Conservation (phyloP, 176 grass and related monocot species). For the Ensete ventricosum region DNA sequence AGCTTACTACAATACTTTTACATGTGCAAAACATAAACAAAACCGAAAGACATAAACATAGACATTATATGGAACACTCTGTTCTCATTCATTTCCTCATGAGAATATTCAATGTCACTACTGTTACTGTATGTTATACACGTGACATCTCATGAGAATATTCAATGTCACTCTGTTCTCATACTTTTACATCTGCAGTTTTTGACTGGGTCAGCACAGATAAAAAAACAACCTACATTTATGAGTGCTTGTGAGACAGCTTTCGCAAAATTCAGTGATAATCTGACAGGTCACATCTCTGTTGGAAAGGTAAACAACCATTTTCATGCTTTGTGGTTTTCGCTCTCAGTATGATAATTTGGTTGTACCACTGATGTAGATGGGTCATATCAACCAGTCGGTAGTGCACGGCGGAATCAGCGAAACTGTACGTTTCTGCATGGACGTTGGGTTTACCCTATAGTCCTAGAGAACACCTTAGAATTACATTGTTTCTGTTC, state of each 20-base stretch:
- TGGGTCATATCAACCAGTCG: neutral
- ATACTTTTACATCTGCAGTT: slow-evolving; percentile 32
- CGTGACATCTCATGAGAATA: no score
- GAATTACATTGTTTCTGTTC: neutral
- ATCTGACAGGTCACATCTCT: slow-evolving; percentile 12
- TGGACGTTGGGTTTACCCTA: neutral
- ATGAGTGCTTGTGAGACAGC: slow-evolving; percentile 37
- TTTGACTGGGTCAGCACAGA: slow-evolving; percentile 61
- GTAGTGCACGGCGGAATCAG: neutral
- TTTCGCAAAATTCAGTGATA: slow-evolving; percentile 50
- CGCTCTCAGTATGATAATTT: neutral
- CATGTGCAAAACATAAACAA: no score
- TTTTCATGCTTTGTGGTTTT: neutral
- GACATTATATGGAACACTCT: no score
- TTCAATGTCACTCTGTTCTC: no score
- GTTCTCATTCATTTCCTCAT: no score
- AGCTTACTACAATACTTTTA: no score
- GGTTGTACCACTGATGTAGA: neutral
- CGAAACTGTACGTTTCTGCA: slow-evolving; percentile 13
- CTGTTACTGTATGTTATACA: no score
- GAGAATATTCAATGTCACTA: no score
- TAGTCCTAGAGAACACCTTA: neutral
- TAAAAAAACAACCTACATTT: slow-evolving; percentile 63
- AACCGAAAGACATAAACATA: no score
- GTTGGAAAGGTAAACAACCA: slow-evolving; percentile 9